Percentiles rank a stretch among this genome's conserved stretches.
These are phyloP conservation scores for Tetrahymena thermophila DNA, from an alignment of 73 alveolate genomes.

Conservation along the genomic window DNA sequence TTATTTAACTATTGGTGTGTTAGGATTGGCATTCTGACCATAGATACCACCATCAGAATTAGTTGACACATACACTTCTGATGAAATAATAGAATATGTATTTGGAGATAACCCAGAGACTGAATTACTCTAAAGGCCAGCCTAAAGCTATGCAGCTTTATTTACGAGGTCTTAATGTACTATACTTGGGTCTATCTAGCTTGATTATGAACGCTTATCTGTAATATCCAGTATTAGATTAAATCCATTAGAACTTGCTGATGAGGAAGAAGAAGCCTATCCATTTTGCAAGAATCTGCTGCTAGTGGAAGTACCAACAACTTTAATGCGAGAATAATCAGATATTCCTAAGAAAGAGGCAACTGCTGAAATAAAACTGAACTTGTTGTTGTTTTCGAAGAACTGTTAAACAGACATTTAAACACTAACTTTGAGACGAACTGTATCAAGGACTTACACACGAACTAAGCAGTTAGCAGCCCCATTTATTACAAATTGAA, in stretches of 20 bases:
- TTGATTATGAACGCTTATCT: neutral
- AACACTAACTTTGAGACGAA: neutral
- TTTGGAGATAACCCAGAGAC: neutral
- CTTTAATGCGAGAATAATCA: neutral
- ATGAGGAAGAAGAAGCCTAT: neutral
- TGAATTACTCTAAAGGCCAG: neutral
- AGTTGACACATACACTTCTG: neutral
- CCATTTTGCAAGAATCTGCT: neutral
- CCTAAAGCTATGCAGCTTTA: neutral
- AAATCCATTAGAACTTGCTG: neutral
- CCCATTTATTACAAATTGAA: constrained; percentile 24
- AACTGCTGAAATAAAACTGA: neutral
- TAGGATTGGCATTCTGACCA: neutral
- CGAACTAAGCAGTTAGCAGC: constrained; percentile 1
- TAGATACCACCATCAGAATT: neutral
- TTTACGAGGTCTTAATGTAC: neutral
- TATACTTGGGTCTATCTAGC: neutral
- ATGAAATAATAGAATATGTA: neutral
- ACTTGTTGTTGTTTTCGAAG: neutral
- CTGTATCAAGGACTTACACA: neutral
- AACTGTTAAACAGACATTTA: neutral
- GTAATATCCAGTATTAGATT: neutral
- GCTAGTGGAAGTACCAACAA: neutral
- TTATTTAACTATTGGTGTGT: neutral
- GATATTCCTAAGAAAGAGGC: neutral